Conservation (phyloP, 441 rosid genomes). For the Manihot esculenta region DNA sequence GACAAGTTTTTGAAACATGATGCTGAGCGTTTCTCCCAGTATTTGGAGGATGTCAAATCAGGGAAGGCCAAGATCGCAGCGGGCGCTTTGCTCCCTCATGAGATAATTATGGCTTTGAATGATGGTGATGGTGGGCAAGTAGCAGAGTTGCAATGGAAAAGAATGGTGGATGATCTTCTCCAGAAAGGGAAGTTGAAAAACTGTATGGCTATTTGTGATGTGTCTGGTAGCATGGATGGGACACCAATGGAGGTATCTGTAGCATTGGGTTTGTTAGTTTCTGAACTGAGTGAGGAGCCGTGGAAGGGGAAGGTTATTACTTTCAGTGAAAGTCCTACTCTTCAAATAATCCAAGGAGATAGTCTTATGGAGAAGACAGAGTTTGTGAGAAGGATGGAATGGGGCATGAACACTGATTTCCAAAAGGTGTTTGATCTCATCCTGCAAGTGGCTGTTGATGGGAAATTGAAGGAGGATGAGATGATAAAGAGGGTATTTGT, state of each 20-base stretch:
- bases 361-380: constrained; percentile 30
- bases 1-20: constrained; percentile 49
- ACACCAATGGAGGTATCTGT: constrained; percentile 55
- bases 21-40: constrained; percentile 45
- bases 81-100: constrained; percentile 68
- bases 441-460: constrained; percentile 23
- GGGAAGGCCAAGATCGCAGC: constrained; percentile 58
- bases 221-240: constrained; percentile 47
- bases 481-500: constrained; percentile 32
- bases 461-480: constrained; percentile 23
- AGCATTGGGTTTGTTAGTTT: constrained; percentile 55
- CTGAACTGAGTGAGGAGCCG: constrained; percentile 42
- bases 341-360: constrained; percentile 43
- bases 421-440: constrained; percentile 30
- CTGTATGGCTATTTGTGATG: constrained; percentile 56
- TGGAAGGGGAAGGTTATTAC: constrained; percentile 45
- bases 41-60: constrained; percentile 40
- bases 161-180: constrained; percentile 58
- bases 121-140: constrained; percentile 39
- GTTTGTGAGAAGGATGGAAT: constrained; percentile 32
- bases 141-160: constrained; percentile 62
- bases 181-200: constrained; percentile 45
- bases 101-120: constrained; percentile 44
- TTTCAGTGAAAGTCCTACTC: constrained; percentile 41
- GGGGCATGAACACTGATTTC: constrained; percentile 24